These are phyloP conservation scores for Cercospora citrullina DNA, from an alignment of 2,329 filamentous ascomycete species.

Conservation along the genomic window DNA sequence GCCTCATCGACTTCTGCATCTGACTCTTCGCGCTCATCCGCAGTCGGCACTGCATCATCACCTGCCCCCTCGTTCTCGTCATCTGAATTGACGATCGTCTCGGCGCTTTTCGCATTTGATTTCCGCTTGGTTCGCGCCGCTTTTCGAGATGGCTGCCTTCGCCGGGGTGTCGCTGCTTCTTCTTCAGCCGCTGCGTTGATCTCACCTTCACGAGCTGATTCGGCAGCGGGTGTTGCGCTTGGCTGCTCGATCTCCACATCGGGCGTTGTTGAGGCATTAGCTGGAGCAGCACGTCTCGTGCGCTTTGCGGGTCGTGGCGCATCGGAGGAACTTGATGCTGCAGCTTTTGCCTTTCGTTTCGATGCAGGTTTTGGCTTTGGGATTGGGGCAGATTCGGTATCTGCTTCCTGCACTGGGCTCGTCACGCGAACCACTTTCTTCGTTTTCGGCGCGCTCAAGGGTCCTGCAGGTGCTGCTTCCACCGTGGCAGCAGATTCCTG, in stretches of 20 bases:
- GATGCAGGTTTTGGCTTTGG: neutral
- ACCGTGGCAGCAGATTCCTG: neutral
- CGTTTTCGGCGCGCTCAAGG: neutral
- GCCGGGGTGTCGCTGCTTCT: conserved; percentile 14
- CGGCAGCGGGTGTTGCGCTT: conserved; percentile 23
- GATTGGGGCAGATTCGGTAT: conserved; percentile 6
- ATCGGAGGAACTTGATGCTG: conserved; percentile 4
- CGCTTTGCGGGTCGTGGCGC: conserved; percentile 20
- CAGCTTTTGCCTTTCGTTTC: conserved; percentile 16
- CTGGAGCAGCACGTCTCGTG: neutral
- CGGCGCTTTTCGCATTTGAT: conserved; percentile 19
- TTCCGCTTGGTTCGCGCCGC: conserved; percentile 14
- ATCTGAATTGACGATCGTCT: conserved; percentile 26
- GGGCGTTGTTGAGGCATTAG: neutral
- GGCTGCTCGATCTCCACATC: neutral
- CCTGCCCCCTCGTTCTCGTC: conserved; percentile 20
- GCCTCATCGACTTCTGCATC: conserved; percentile 10
- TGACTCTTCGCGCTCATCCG: conserved; percentile 2
- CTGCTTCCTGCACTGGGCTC: conserved; percentile 2
- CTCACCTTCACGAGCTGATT: conserved; percentile 3
- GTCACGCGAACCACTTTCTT: neutral
- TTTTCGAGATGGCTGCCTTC: conserved; percentile 14
- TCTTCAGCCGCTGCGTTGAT: neutral
- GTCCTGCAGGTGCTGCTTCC: neutral
- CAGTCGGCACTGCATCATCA: neutral